Conservation (phyloP, 2,329 filamentous ascomycete genomes). For the Hypoxylon sp. region DNA sequence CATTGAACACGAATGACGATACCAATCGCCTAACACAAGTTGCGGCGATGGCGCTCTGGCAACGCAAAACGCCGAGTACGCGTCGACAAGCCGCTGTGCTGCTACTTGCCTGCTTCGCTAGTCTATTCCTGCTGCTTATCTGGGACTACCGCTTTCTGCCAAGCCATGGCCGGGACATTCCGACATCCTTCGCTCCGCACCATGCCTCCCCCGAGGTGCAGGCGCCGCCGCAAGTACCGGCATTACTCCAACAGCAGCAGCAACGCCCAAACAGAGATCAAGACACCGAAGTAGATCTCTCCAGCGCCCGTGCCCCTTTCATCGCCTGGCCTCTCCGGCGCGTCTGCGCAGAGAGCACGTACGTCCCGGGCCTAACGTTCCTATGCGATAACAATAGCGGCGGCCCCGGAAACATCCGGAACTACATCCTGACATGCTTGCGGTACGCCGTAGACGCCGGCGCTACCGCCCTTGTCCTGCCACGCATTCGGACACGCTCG, state of each 20-base stretch:
- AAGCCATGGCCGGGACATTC: slow-evolving; percentile 2
- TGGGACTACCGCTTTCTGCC: slow-evolving; percentile 15
- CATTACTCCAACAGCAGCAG: slow-evolving; percentile 14
- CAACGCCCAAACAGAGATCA: neutral
- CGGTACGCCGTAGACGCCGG: slow-evolving; percentile 65
- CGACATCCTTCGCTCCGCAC: slow-evolving; percentile 7
- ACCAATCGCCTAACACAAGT: slow-evolving; percentile 3
- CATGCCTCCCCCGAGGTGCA: neutral
- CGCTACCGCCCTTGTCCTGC: slow-evolving; percentile 61
- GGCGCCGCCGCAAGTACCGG: neutral
- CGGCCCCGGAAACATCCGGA: slow-evolving; percentile 65
- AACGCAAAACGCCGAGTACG: slow-evolving; percentile 5
- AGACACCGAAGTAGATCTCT: slow-evolving; percentile 52
- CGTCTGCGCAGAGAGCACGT: slow-evolving; percentile 59
- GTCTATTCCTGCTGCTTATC: slow-evolving; percentile 22
- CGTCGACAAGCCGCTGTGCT: slow-evolving; percentile 16
- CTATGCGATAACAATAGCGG: slow-evolving; percentile 66
- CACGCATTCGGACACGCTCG: slow-evolving; percentile 59
- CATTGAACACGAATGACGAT: slow-evolving; percentile 22
- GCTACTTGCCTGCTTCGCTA: slow-evolving; percentile 13
- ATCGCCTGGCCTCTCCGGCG: slow-evolving; percentile 61
- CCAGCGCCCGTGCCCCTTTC: slow-evolving; percentile 58
- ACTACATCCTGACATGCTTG: slow-evolving; percentile 65
- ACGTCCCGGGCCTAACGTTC: slow-evolving; percentile 60
- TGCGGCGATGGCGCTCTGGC: slow-evolving; percentile 23